Evolutionary conservation across 768 basidiomycete species (phyloP), one percentile per base, ranked within the genome.

Genomic region (Stropharia rugosoannulata): DNA sequence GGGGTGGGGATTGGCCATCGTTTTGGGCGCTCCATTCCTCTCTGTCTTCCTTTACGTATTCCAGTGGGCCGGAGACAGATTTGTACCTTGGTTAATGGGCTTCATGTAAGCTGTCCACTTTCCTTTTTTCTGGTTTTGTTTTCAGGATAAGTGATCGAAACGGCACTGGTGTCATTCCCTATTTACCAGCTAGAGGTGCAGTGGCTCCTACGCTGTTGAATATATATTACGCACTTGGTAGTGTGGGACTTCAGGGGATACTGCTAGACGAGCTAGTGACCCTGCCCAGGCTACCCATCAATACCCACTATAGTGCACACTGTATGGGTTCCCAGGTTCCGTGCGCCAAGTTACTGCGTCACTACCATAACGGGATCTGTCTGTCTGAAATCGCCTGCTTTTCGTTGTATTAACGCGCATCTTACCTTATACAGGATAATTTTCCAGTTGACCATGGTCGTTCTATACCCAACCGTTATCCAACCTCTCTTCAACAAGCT

Each of bases 401-500:
- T 49, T 25, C 3, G 16, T 52, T 11, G 25, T 27, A 12, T 35
- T 22, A 27, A 49, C 48, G 56, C 36, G 41, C 50, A 25, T 48
- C 15, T 25, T 40, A 12, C 22, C 39, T 16, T 32, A 29, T 53
- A 47, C 59, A 94, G 95, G 68, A 75, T 97, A 53, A 69, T 76
- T 4, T 89, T 98, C 79, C 93, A 95, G 68, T 69, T 98, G 39
- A 73, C 83, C 65, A 89, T 98, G 84, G 88, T 90, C 57, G 73
- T 93, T 58, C 64, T 93, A 51, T 91, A 90, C 73, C 91, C 92
- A 2, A 89, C 84, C 38, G 76, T 94, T 67, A 94, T 99, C 62
- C 94, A 95, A 63, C 97, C 97, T 0, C 73, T 98, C 54, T 98
- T 98, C 83, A 98, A 99, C 81, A 98, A 93, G 71, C 84, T 98